Evolutionary conservation across 257 asterid species (phyloP).

Genomic region (Fraxinus excelsior): DNA sequence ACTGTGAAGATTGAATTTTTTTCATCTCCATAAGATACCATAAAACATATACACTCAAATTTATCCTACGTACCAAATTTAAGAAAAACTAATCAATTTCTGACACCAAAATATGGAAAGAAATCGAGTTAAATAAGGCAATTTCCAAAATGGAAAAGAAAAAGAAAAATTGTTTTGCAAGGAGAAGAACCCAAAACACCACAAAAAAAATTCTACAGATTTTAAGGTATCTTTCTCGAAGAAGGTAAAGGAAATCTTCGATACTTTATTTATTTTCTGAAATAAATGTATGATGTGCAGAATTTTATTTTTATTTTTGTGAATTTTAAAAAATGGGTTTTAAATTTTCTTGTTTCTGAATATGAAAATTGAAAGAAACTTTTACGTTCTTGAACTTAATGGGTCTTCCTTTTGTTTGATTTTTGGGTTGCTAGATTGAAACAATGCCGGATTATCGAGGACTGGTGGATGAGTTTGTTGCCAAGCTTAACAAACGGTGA

Average conservation of each 20-base stretch:
- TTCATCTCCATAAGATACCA: no score
- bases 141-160: not conserved
- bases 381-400: not conserved
- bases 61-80: not conserved
- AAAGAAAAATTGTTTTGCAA: not conserved
- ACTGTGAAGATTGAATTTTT: no score
- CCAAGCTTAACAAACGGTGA: not conserved
- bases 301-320: no score
- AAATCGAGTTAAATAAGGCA: not conserved
- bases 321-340: not conserved
- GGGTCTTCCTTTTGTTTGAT: not conserved
- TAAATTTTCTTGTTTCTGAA: not conserved
- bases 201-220: no score
- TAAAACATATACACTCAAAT: no score
- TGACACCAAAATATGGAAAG: not conserved
- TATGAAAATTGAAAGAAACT: not conserved
- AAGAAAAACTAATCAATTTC: not conserved
- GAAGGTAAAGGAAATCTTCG: not conserved
- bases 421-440: not conserved
- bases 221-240: no score
- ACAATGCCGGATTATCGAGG: not conserved
- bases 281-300: not conserved
- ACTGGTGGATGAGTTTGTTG: not conserved
- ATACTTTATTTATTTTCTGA: not conserved
- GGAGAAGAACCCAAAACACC: no score